Evolutionary conservation across 1,284 basidiomycete genomes (phyloP), one percentile per base, ranked within the genome.

Genomic region (Sporisorium reilianum): DNA sequence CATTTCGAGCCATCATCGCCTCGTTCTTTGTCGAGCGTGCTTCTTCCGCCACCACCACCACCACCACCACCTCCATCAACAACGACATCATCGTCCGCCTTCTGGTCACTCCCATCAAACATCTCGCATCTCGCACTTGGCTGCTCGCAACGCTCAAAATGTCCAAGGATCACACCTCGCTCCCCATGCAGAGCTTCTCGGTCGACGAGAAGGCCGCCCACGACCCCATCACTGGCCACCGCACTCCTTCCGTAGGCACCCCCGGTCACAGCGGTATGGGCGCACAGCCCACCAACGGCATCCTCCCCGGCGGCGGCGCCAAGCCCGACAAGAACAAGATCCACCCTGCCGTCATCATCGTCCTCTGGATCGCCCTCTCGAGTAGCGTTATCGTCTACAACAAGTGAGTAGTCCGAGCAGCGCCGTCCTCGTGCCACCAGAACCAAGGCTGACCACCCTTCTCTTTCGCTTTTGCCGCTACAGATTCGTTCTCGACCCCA

Each of bases 381-480:
- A 93, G 93, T 42, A 86, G 90, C 11, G 95, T 98, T 83, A 98
- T 98, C 87, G 91, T 97, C 62, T 97, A 97, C 90, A 98, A 98
- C 79, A 81, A 81, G 80, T 82, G 36, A 67, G 73, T 70, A 16
- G 50, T 23, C 16, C 34, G 10, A 3, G 1, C 22, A 23, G 14
- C 14, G 3, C 34, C 10, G 11, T 7, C 25, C 22, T 3, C 14
- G 23, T 26, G 7, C 25, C 10, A 6, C 16, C 22, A 51, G 14
- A 11, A 12, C 1, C 5, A 6, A 22, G 22, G 9, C 52, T 53
- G 52, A 53, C 52, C 23, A 30, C 25, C 10, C 11, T 10, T 53
- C 14, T 16, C n/a, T 30, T 30, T 20, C 3, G 8, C n/a, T n/a
- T n/a, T 52, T 9, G 26, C 28, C n/a, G 30, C 25, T 14, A 46